These are phyloP conservation scores for Colletotrichum australisinense DNA, from an alignment of 2,329 filamentous ascomycete species.

Conservation along the genomic window DNA sequence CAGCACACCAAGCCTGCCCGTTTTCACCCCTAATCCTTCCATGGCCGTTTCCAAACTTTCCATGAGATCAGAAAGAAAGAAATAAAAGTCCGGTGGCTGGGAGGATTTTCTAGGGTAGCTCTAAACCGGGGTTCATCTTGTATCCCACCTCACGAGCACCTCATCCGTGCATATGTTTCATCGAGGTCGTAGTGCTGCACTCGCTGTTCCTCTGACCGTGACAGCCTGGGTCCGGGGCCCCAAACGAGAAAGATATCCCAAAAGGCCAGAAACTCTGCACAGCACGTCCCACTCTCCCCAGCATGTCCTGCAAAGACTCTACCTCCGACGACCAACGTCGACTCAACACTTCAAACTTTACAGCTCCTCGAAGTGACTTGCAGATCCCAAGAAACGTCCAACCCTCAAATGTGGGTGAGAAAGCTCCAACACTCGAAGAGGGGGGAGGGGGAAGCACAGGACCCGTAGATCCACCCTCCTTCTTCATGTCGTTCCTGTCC, in stretches of 20 bases:
- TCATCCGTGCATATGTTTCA: slow-evolving; percentile 32
- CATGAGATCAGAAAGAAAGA: slow-evolving; percentile 1
- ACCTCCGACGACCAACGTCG: too few species aligned
- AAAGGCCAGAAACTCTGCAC: neutral
- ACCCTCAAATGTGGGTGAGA: neutral
- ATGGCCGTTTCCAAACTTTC: slow-evolving; percentile 3
- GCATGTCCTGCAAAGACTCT: neutral
- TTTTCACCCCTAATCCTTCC: neutral
- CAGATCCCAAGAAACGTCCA: neutral
- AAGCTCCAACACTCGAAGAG: neutral
- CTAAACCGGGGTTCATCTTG: neutral
- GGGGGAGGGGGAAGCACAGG: neutral
- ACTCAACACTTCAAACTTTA: too few species aligned
- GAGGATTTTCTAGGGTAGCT: neutral
- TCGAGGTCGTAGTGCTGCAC: slow-evolving; percentile 11
- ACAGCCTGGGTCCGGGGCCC: slow-evolving; percentile 9
- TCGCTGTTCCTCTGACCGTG: slow-evolving; percentile 11
- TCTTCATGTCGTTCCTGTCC: slow-evolving; percentile 18
- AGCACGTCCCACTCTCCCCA: neutral
- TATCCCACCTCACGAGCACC: neutral
- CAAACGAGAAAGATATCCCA: neutral
- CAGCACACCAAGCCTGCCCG: neutral
- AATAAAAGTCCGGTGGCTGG: neutral
- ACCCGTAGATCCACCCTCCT: slow-evolving; percentile 31
- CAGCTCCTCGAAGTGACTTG: neutral